Evolutionary conservation across 257 asterid species (phyloP).

Genomic region (Ehretia macrophylla): DNA sequence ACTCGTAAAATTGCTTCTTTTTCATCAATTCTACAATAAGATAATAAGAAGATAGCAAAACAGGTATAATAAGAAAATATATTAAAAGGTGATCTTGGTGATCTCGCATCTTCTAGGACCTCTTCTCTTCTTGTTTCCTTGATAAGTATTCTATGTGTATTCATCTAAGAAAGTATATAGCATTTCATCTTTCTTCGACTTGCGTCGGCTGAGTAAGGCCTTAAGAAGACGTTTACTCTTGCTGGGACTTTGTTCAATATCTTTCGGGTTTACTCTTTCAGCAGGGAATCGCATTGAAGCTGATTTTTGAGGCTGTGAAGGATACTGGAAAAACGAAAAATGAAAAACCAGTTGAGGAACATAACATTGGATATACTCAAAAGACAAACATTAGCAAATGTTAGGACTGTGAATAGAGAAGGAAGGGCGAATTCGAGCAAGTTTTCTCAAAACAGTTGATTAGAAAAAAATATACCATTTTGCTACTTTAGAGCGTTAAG

Average conservation of each 20-base stretch:
- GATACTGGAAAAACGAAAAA: constrained; percentile 43
- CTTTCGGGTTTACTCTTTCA: constrained; percentile 55
- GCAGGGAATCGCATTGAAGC: constrained; percentile 75
- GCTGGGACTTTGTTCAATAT: constrained; percentile 55
- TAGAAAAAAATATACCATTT: neutral
- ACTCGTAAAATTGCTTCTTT: no score
- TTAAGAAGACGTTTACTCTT: constrained; percentile 88
- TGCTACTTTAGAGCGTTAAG: no score
- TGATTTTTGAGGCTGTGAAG: constrained; percentile 70
- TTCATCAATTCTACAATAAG: neutral
- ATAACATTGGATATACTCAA: neutral
- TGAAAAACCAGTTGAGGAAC: constrained; percentile 1
- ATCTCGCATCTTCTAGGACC: no score
- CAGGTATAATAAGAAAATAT: no score
- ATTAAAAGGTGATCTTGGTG: no score
- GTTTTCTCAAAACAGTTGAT: no score
- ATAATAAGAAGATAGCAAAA: no score
- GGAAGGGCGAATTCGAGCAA: neutral
- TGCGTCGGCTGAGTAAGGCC: constrained; percentile 79
- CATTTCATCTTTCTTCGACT: constrained; percentile 74
- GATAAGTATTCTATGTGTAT: constrained; percentile 33
- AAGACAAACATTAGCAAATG: neutral
- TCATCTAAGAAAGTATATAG: constrained; percentile 86
- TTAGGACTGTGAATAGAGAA: neutral
- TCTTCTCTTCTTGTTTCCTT: neutral